phyloP scores from a whole-genome alignment of 768 basidiomycete genomes.

The Dioszegia aurantiaca region DNA sequence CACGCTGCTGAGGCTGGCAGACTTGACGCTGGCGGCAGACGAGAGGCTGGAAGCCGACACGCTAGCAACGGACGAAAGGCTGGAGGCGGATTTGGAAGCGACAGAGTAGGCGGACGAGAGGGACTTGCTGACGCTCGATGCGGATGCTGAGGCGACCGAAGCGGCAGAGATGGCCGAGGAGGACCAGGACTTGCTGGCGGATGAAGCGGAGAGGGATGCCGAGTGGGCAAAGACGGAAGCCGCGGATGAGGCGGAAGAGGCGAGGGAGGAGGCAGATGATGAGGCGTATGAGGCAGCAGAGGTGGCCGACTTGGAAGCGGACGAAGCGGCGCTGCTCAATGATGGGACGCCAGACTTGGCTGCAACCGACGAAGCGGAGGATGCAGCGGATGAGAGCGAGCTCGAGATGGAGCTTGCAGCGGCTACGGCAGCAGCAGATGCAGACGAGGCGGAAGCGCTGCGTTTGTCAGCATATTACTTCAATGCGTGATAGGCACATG shows the following conservation, averaged over 20 bases:
- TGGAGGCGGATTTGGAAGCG: slow-evolving; percentile 40
- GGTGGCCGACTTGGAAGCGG: slow-evolving; percentile 48
- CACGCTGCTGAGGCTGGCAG: slow-evolving; percentile 41
- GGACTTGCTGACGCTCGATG: slow-evolving; percentile 34
- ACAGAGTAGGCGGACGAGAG: slow-evolving; percentile 34
- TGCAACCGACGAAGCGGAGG: slow-evolving; percentile 42
- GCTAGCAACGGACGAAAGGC: slow-evolving; percentile 35
- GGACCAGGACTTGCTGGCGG: slow-evolving; percentile 36
- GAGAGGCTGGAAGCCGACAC: slow-evolving; percentile 23
- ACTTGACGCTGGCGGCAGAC: slow-evolving; percentile 39
- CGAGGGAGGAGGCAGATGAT: slow-evolving; percentile 47
- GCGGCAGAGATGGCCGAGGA: slow-evolving; percentile 41
- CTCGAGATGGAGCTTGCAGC: slow-evolving; percentile 46
- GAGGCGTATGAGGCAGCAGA: slow-evolving; percentile 44
- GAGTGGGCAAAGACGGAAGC: slow-evolving; percentile 44
- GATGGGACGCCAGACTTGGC: slow-evolving; percentile 45
- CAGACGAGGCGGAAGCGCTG: slow-evolving; percentile 49
- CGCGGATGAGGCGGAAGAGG: slow-evolving; percentile 44
- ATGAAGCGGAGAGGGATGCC: slow-evolving; percentile 43
- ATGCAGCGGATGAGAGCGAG: slow-evolving; percentile 45
- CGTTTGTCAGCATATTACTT: not conserved
- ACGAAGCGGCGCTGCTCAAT: slow-evolving; percentile 39
- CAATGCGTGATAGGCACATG: not conserved
- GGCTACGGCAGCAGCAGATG: slow-evolving; percentile 38
- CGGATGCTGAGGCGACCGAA: slow-evolving; percentile 32